Base-by-base conservation (phyloP, 352 stramenopile genomes). In the Peronosclerospora sorghi region DNA sequence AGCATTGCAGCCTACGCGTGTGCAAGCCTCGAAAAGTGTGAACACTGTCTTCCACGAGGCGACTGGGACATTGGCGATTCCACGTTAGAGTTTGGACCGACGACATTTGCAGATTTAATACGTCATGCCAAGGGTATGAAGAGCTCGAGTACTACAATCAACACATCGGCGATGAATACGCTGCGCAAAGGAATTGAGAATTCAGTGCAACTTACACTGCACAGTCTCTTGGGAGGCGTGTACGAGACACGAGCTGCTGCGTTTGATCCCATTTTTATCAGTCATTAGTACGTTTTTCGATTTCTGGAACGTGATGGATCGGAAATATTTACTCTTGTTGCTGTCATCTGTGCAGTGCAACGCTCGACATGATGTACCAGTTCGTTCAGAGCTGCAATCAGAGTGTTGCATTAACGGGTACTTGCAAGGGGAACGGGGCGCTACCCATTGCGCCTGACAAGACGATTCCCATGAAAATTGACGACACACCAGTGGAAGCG, bases 31-130 rank as follows among this genome's bases (percentile, higher is more conserved):
- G 51, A 47, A 5, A 64, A 56, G 20, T 83, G 73, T 24, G 73
- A 86, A 47, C 56, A 68, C 10, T 86, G 73, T 38, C 55, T 86
- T 13, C 68, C 71, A 0, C 68, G 73, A 27, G 73, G 73, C 17
- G 71, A 86, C 34, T 86, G 73, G 73, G 49, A 62, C 39, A 68
- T 86, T 32, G 57, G 70, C 14, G 45, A 65, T 26, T 81, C 73
- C 13, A 77, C 73, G 32, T 67, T 81, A 38, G 73, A 86, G 34
- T 74, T 86, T 14, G 71, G 71, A 0, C 57, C 74, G 8, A 84
- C 68, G 0, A 69, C 67, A 19, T 75, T 84, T 45, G 55, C 68
- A 1, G 73, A 86, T 34, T 64, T 81, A 34, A 53, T 86, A 36
- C 66, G 59, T 1, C 62, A 68, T 30, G 68, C 66, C 0, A 47